Evolutionary conservation across 495 filamentous ascomycete species (phyloP), one percentile per base, ranked within the genome.

Genomic region (Xylaria scruposa): DNA sequence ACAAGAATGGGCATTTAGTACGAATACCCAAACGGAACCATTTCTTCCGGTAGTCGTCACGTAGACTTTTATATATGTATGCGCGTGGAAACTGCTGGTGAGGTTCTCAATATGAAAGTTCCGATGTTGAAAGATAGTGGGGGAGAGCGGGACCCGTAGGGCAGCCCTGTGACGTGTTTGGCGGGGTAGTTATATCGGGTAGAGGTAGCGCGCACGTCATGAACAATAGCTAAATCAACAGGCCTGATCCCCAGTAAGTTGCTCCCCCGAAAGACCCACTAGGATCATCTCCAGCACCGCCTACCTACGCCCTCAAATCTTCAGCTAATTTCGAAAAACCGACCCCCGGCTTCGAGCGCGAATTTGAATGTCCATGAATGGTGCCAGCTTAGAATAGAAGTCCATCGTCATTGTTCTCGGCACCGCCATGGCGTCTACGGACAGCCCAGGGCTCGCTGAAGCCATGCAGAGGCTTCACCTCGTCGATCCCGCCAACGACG

Each of bases 391-490:
- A 15, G 42, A 49, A 2, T 19, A 49, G 24, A 49, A 13, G 10
- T 3, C 17, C 44, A 33, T 49, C 24, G 29, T 51, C 47, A 51
- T 61, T 26, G 24, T 19, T n/a, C 0, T 24, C 8, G 3, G 59
- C 58, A 60, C 26, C 77, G 78, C 15, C 42, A 84, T 84, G 83
- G 82, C 80, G 46, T 78, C 77, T 56, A 61, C 81, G 15, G 77
- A 79, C 42, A 19, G 26, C 12, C 46, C 62, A 46, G 61, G 62
- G 61, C 79, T 86, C 24, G 70, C 73, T 38, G 79, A 80, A 56
- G 81, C 80, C 76, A 79, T 86, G 64, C 75, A 77, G 61, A 73
- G 75, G 78, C 82, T 86, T 64, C 81, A 77, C 17, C 68, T 86
- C 40, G 69, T 42, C 38, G 31, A 70, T 46, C 1, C 47, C 26